Base-by-base conservation (phyloP, 768 basidiomycete species). In the Boletellus emodensis region DNA sequence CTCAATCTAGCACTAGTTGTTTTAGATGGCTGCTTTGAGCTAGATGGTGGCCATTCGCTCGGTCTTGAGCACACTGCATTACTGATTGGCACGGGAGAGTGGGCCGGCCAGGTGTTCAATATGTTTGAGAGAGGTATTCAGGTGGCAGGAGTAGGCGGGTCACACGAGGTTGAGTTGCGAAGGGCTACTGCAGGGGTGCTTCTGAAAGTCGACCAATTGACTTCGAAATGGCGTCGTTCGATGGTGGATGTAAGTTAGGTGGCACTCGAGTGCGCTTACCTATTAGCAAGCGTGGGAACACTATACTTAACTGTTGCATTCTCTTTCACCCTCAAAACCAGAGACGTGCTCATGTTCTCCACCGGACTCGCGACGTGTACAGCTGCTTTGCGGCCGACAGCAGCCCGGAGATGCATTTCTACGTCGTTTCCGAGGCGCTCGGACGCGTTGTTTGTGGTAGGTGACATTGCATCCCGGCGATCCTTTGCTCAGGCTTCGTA, bases 401-500 rank as follows among this genome's bases (percentile, higher is more conserved):
- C 49, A 22, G 34, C 57, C 15, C 56, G 57, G 42, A 66, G 69
- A 35, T 56, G 40, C 24, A 59, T 78, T 24, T 72, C 68, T 10
- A 73, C 73, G 0, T 73, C 79, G 11, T 56, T 65, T 9, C 45
- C 75, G 15, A 76, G 80, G 59, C 69, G 72, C 59, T 94, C 92
- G 6, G 92, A 94, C 66, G 86, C 90, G 33, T 81, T 94, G 55
- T 94, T 94, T 64, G 82, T 90, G 68, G 92, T 94, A 56, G 48
- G 89, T 82, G 33, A 33, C 44, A 57, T 49, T 20, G 49, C 41
- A 42, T 47, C 34, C 10, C 18, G 48, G 46, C 48, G 14, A 40
- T 17, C 48, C 52, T 56, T 51, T 48, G 42, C 51, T 59, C 46
- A 57, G 49, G 49, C 44, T 41, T 43, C 38, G 49, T 41, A 53